Conservation (phyloP, 345 rosid genomes). For the Salix exigua region DNA sequence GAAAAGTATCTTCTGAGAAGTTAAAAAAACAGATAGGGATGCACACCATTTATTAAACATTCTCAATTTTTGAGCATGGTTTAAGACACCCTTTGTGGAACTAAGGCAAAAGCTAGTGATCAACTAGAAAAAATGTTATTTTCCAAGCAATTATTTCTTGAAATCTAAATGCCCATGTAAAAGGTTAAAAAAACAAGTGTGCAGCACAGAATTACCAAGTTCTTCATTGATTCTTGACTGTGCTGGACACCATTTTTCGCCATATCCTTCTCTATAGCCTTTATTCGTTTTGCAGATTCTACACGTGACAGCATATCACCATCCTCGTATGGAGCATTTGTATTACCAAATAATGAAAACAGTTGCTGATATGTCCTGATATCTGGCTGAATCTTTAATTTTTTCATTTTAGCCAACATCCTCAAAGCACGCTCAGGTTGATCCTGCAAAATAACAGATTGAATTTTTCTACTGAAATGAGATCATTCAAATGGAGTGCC, state of each 20-base stretch:
- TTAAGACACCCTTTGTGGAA: too few species aligned
- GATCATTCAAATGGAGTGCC: neutral
- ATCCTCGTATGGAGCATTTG: conserved; percentile 68
- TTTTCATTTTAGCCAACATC: conserved; percentile 67
- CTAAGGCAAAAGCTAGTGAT: neutral
- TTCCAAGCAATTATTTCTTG: neutral
- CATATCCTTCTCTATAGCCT: conserved; percentile 74
- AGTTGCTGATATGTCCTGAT: conserved; percentile 60
- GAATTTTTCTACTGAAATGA: conserved; percentile 1
- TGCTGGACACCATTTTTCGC: conserved; percentile 59
- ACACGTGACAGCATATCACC: conserved; percentile 54
- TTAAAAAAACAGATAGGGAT: too few species aligned
- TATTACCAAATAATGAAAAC: conserved; percentile 69
- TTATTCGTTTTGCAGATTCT: conserved; percentile 59
- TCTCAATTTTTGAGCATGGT: too few species aligned
- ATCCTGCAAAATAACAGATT: conserved; percentile 41
- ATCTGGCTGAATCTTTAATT: conserved; percentile 50
- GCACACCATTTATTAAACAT: too few species aligned
- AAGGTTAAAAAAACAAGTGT: conserved; percentile 8
- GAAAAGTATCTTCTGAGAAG: too few species aligned
- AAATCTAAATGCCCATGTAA: conserved; percentile 1
- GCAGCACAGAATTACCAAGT: conserved; percentile 50
- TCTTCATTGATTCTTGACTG: conserved; percentile 48
- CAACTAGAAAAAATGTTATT: neutral
- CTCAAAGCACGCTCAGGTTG: conserved; percentile 73